phyloP scores from a whole-genome alignment of 305 asterid species.

The Fraxinus sp. region DNA sequence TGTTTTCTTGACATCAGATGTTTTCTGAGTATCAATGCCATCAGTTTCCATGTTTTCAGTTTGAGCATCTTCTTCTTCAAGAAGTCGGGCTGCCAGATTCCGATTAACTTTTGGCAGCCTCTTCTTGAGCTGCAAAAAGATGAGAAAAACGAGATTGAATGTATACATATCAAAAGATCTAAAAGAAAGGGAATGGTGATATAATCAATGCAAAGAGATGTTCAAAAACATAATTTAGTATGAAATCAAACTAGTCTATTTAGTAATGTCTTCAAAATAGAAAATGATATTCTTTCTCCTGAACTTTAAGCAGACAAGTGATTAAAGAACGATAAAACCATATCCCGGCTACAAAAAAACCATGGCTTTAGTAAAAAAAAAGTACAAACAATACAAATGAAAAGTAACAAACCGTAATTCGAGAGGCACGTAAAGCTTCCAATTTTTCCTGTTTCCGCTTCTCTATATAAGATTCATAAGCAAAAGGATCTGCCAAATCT shows the following conservation, averaged over 20 bases:
- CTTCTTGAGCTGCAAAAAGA: slow-evolving; percentile 54
- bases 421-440: slow-evolving; percentile 52
- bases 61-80: slow-evolving; percentile 70
- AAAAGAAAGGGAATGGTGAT: not conserved
- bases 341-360: not conserved
- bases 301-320: not conserved
- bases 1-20: slow-evolving; percentile 53
- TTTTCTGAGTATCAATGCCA: slow-evolving; percentile 45
- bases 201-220: not conserved
- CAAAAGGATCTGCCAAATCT: slow-evolving; percentile 72
- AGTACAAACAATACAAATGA: slow-evolving; percentile 1
- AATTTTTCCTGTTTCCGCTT: slow-evolving; percentile 64
- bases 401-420: slow-evolving; percentile 74
- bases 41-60: slow-evolving; percentile 49
- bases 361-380: not conserved
- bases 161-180: not conserved
- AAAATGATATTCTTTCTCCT: not conserved
- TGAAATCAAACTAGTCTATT: not conserved
- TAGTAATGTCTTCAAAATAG: not conserved
- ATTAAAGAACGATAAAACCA: not conserved
- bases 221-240: not conserved
- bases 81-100: slow-evolving; percentile 49
- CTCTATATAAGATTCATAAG: slow-evolving; percentile 68
- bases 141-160: not conserved
- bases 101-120: slow-evolving; percentile 83